A percentile compares a stretch with the other conserved stretches of the same genome.
Conservation (phyloP, 192 early-diverging fungal genomes). For the Coemansia asiatica region DNA sequence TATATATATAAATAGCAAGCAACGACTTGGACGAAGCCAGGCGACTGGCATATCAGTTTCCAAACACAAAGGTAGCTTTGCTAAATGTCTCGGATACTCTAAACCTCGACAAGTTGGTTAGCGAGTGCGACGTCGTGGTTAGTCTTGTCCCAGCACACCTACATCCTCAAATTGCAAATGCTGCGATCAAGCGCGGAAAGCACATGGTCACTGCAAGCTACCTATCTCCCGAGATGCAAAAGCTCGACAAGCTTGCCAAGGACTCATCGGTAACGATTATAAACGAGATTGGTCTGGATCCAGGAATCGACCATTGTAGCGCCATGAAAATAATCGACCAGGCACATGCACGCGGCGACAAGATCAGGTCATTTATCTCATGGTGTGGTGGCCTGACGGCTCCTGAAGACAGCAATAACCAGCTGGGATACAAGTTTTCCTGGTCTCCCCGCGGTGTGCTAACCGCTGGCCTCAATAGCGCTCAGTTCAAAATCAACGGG, state of each 20-base stretch:
- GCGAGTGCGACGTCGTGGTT: slow-evolving; percentile 82
- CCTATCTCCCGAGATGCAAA: slow-evolving; percentile 88
- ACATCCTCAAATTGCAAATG: slow-evolving; percentile 55
- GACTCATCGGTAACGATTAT: slow-evolving; percentile 83
- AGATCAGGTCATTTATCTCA: slow-evolving; percentile 80
- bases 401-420: slow-evolving; percentile 88
- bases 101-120: slow-evolving; percentile 63
- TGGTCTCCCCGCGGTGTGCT: slow-evolving; percentile 93
- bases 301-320: slow-evolving; percentile 96
- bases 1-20: slow-evolving; percentile 90
- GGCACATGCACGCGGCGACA: slow-evolving; percentile 71
- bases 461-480: slow-evolving; percentile 83
- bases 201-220: slow-evolving; percentile 97
- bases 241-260: slow-evolving; percentile 71
- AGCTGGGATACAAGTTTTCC: slow-evolving; percentile 93
- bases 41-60: slow-evolving; percentile 60
- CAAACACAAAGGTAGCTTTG: slow-evolving; percentile 61
- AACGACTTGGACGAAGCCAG: slow-evolving; percentile 73
- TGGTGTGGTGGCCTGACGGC: slow-evolving; percentile 96
- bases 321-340: slow-evolving; percentile 95
- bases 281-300: slow-evolving; percentile 98
- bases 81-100: slow-evolving; percentile 72
- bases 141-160: slow-evolving; percentile 88
- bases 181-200: slow-evolving; percentile 79
- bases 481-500: slow-evolving; percentile 75